A percentile compares a stretch with the other conserved stretches of the same genome.
These are phyloP conservation scores for Flaveria sonorensis DNA, from an alignment of 129 eudicot genomes.

Conservation along the genomic window DNA sequence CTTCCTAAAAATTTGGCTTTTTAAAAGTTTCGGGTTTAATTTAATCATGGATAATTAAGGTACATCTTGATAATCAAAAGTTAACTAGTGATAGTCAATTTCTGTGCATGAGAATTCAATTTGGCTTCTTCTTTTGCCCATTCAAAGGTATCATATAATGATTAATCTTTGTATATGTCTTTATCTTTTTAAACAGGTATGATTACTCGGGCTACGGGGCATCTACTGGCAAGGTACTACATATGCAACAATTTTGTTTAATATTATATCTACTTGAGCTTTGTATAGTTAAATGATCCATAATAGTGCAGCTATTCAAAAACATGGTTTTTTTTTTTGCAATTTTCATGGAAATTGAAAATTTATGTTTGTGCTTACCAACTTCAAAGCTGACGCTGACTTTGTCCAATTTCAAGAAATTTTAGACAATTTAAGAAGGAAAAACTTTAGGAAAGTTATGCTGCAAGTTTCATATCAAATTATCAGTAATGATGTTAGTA, in stretches of 20 bases:
- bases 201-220: conserved; percentile 98
- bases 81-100: conserved; percentile 30
- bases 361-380: too few species aligned
- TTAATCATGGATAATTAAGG: conserved; percentile 28
- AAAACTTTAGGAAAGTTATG: too few species aligned
- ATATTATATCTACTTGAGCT: neutral
- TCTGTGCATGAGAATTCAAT: conserved; percentile 29
- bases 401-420: too few species aligned
- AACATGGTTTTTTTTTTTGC: neutral
- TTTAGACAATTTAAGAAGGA: too few species aligned
- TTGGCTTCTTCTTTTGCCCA: conserved; percentile 28
- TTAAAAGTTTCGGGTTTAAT: conserved; percentile 22
- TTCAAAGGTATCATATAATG: conserved; percentile 17
- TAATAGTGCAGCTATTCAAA: neutral
- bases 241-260: neutral
- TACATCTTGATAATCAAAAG: conserved; percentile 32
- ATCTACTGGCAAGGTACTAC: conserved; percentile 88
- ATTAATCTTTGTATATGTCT: conserved; percentile 23
- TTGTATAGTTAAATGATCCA: conserved; percentile 15
- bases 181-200: conserved; percentile 58
- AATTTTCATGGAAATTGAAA: too few species aligned
- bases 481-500: too few species aligned
- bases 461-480: too few species aligned
- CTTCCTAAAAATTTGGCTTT: conserved; percentile 38
- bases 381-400: too few species aligned